Conservation (phyloP, 441 rosid genomes). For the Mallotus japonicus region DNA sequence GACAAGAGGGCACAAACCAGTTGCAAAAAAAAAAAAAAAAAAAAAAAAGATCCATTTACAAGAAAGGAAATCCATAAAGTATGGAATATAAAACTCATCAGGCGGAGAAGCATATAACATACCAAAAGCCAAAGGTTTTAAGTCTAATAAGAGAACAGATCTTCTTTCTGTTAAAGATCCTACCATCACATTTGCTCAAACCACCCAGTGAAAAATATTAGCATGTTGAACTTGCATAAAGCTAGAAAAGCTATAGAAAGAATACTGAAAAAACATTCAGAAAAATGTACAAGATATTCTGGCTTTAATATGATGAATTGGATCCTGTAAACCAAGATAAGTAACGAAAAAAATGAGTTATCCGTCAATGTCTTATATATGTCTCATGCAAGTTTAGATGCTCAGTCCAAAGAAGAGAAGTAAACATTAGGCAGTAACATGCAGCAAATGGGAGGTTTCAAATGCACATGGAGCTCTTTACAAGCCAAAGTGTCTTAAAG, state of each 20-base stretch:
- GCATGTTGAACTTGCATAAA: background rate
- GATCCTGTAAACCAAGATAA: background rate
- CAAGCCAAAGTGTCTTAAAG: background rate
- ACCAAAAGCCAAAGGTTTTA: background rate
- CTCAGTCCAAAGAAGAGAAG: slow-evolving; percentile 12
- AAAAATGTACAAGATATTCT: background rate
- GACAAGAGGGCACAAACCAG: background rate
- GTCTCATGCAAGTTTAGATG: background rate
- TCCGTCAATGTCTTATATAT: background rate
- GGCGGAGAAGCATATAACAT: background rate
- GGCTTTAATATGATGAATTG: background rate
- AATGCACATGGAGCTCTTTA: background rate
- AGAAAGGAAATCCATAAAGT: background rate
- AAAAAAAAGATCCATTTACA: no score
- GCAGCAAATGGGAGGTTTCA: no score
- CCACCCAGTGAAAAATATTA: background rate
- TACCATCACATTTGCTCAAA: background rate
- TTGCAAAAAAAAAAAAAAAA: no score
- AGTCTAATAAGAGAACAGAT: background rate
- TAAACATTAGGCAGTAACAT: background rate
- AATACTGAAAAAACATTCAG: background rate
- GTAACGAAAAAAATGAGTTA: background rate
- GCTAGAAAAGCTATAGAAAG: background rate
- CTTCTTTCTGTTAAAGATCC: no score
- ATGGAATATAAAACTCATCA: background rate